A percentile compares a stretch with the other conserved stretches of the same genome.
phyloP scores from a whole-genome alignment of 2,329 filamentous ascomycete genomes.

The Pyricularia sp. region DNA sequence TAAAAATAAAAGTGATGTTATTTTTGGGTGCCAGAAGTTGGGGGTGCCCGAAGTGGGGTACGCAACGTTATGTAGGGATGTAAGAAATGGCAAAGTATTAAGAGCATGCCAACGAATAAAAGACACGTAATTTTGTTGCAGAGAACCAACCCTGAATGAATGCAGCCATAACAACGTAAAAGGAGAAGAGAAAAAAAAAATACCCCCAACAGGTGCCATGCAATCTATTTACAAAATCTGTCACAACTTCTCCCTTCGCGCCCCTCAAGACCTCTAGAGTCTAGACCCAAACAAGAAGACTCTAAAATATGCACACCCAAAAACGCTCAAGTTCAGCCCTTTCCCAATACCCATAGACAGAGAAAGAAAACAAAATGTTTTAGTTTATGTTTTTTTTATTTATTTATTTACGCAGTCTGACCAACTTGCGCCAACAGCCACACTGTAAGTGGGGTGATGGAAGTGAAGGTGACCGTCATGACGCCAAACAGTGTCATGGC shows the following conservation, averaged over 20 bases:
- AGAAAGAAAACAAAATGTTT: not conserved
- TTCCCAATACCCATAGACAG: not conserved
- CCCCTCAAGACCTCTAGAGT: too few relatives aligned
- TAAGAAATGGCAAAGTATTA: not conserved
- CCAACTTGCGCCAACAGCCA: constrained; percentile 22
- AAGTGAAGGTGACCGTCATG: constrained; percentile 40
- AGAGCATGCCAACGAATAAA: not conserved
- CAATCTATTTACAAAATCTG: too few relatives aligned
- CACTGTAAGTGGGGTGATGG: constrained; percentile 29
- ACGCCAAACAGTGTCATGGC: constrained; percentile 45
- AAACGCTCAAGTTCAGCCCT: too few relatives aligned
- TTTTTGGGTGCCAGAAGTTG: too few relatives aligned
- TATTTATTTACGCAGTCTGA: not conserved
- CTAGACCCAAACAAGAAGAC: too few relatives aligned
- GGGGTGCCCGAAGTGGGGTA: too few relatives aligned
- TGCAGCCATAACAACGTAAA: not conserved
- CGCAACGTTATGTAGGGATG: too few relatives aligned
- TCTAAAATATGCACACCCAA: too few relatives aligned
- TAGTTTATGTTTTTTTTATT: not conserved
- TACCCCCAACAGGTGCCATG: too few relatives aligned
- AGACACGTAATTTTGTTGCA: not conserved
- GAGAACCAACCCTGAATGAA: not conserved
- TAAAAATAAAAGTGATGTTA: too few relatives aligned
- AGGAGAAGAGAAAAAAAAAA: not conserved
- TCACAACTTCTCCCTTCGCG: too few relatives aligned